These are phyloP conservation scores for Pythium utonaiense DNA, from an alignment of 352 stramenopile species.

Conservation along the genomic window DNA sequence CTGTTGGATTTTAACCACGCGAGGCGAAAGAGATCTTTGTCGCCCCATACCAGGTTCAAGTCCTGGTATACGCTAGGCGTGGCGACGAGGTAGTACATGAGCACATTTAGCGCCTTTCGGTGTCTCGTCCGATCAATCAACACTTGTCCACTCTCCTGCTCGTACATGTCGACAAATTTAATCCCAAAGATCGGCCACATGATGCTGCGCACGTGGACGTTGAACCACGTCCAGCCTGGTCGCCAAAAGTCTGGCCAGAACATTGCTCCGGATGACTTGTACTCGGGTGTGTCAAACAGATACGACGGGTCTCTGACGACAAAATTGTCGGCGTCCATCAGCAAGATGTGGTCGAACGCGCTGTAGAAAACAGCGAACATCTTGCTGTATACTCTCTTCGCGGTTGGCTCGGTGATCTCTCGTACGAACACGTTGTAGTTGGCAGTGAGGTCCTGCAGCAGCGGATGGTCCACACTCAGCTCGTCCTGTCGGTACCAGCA, in stretches of 20 bases:
- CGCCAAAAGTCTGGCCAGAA: slow-evolving; percentile 85
- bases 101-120: slow-evolving; percentile 42
- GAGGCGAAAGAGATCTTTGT: slow-evolving; percentile 74
- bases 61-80: slow-evolving; percentile 33
- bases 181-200: slow-evolving; percentile 74
- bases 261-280: slow-evolving; percentile 42
- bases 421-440: slow-evolving; percentile 53
- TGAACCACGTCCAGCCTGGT: slow-evolving; percentile 69
- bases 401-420: slow-evolving; percentile 51
- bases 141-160: slow-evolving; percentile 76
- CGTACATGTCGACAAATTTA: slow-evolving; percentile 58
- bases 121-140: slow-evolving; percentile 53
- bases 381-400: slow-evolving; percentile 67
- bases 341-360: slow-evolving; percentile 58
- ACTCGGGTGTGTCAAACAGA: slow-evolving; percentile 53
- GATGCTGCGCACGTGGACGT: slow-evolving; percentile 62
- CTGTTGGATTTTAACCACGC: slow-evolving; percentile 31
- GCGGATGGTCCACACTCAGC: slow-evolving; percentile 38
- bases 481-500: slow-evolving; percentile 63
- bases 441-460: slow-evolving; percentile 36
- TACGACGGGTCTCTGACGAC: slow-evolving; percentile 55
- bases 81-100: slow-evolving; percentile 63
- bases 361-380: slow-evolving; percentile 33
- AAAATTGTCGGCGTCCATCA: slow-evolving; percentile 79
- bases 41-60: slow-evolving; percentile 62